A percentile compares a stretch with the other conserved stretches of the same genome.
Evolutionary conservation across 176 grass and related monocot genomes (phyloP).

Genomic region (Typha latifolia): DNA sequence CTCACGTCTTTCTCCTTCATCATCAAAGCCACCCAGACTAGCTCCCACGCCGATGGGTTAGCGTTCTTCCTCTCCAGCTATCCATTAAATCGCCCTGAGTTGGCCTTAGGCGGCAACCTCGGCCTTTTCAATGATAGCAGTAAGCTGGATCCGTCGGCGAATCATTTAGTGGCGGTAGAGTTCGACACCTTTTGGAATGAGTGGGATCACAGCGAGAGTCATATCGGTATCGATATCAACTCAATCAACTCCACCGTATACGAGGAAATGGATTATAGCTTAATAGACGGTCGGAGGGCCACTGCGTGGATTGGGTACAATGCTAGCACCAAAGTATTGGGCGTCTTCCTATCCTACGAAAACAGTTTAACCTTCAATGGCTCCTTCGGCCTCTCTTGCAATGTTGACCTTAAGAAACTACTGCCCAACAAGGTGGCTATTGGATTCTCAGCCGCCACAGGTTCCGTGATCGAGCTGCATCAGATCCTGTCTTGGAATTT

Average conservation of each 20-base stretch:
- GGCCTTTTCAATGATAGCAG: too few species aligned
- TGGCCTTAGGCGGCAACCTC: too few species aligned
- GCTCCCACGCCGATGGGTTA: too few species aligned
- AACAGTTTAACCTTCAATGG: conserved; percentile 12
- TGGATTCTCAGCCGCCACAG: conserved; percentile 77
- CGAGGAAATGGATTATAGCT: conserved; percentile 33
- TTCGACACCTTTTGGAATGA: too few species aligned
- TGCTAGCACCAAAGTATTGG: conserved; percentile 36
- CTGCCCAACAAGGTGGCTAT: conserved; percentile 43
- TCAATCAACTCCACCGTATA: conserved; percentile 37
- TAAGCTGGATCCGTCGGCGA: too few species aligned
- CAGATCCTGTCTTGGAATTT: conserved; percentile 72
- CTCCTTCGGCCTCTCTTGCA: conserved; percentile 26
- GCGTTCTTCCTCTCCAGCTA: too few species aligned
- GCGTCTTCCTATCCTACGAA: conserved; percentile 56
- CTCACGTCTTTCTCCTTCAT: too few species aligned
- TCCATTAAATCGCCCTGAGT: too few species aligned
- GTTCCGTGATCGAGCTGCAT: conserved; percentile 48
- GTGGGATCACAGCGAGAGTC: too few species aligned
- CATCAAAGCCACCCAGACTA: too few species aligned
- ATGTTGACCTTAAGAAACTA: conserved; percentile 39
- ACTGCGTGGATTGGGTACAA: conserved; percentile 65
- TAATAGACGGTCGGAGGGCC: conserved; percentile 48
- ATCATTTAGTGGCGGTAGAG: too few species aligned
- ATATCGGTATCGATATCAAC: neutral